Evolutionary conservation across 345 rosid genomes (phyloP).

Genomic region (Litchi chinensis): DNA sequence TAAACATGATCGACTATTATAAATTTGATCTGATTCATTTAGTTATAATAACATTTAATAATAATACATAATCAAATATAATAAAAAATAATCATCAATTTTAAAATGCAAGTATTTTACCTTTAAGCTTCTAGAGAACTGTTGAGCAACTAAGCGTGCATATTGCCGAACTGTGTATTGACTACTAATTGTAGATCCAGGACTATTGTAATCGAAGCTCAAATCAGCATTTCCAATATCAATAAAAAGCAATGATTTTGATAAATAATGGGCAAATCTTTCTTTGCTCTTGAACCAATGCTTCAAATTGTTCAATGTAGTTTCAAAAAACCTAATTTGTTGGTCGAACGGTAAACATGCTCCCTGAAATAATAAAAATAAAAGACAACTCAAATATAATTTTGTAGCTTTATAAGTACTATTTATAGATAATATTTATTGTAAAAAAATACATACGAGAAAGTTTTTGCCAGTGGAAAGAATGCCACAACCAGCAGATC

Average conservation of each 20-base stretch:
- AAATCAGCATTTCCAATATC: not conserved
- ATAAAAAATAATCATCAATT: too few species aligned
- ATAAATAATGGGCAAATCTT: not conserved
- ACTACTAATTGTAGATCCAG: not conserved
- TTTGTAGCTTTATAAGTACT: not conserved
- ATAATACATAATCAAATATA: too few species aligned
- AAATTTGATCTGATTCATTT: too few species aligned
- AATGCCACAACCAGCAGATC: constrained; percentile 1
- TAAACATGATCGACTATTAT: too few species aligned
- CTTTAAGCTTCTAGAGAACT: not conserved
- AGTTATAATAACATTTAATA: too few species aligned
- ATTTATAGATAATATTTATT: not conserved
- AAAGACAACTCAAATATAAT: not conserved
- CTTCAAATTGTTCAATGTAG: not conserved
- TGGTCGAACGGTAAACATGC: not conserved
- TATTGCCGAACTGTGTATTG: not conserved
- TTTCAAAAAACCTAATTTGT: not conserved
- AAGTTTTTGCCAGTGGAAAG: not conserved
- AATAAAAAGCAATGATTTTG: not conserved
- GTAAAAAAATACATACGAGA: not conserved
- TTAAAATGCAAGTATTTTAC: not conserved
- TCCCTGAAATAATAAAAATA: not conserved
- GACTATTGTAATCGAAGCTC: not conserved
- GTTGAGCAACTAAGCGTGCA: not conserved
- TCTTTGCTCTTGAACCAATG: not conserved